These are phyloP conservation scores for Theobroma grandiflorum DNA, from an alignment of 441 rosid genomes.

Conservation along the genomic window DNA sequence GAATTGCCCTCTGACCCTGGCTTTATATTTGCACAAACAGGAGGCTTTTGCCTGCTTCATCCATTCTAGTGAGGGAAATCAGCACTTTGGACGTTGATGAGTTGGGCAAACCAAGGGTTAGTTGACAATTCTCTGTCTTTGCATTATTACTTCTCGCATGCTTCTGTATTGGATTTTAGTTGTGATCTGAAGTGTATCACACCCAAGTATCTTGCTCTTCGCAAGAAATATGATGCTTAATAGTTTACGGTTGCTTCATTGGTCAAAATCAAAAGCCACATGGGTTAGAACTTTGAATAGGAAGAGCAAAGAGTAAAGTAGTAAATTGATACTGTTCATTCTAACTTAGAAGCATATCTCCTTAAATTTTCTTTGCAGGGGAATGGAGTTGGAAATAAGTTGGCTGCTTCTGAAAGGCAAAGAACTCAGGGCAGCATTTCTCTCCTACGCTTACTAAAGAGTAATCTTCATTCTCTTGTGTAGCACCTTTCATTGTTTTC, in stretches of 20 bases:
- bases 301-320: neutral
- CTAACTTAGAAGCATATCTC: conserved; percentile 9
- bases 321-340: neutral
- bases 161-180: neutral
- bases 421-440: conserved; percentile 75
- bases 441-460: conserved; percentile 72
- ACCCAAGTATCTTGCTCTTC: neutral
- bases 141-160: neutral
- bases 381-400: conserved; percentile 60
- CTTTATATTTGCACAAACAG: conserved; percentile 42
- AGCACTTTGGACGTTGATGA: conserved; percentile 65
- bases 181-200: neutral
- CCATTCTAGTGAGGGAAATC: conserved; percentile 69
- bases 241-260: neutral
- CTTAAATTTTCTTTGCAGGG: conserved; percentile 51
- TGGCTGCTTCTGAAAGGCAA: conserved; percentile 41
- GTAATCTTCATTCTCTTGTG: conserved; percentile 54
- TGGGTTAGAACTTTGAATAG: neutral
- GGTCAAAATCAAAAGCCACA: neutral
- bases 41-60: conserved; percentile 85
- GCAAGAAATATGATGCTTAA: neutral
- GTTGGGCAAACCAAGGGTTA: conserved; percentile 65
- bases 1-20: neutral
- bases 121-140: conserved; percentile 1
- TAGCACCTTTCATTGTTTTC: conserved; percentile 9